Conservation (phyloP, 345 rosid species). For the Gossypium herbaceum region DNA sequence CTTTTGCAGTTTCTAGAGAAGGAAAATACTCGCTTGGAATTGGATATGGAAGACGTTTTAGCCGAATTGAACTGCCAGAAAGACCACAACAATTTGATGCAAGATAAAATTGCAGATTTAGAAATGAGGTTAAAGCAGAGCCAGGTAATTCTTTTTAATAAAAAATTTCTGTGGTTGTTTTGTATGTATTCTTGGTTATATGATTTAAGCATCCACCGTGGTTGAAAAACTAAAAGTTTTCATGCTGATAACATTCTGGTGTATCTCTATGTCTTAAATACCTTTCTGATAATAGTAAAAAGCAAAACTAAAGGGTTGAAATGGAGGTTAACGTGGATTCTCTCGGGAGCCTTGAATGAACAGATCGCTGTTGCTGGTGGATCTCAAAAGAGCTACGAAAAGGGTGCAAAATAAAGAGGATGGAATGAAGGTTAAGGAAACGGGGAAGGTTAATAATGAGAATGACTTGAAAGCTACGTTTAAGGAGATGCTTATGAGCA, state of each 20-base stretch:
- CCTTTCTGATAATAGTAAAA: not conserved
- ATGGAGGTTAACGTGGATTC: not conserved
- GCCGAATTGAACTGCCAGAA: slow-evolving; percentile 51
- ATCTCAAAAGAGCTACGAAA: no score
- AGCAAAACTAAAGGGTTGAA: no score
- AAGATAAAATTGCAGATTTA: slow-evolving; percentile 44
- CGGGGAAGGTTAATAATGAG: no score
- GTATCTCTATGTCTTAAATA: not conserved
- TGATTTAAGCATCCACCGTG: not conserved
- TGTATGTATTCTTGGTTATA: not conserved
- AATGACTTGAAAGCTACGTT: no score
- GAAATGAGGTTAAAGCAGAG: slow-evolving; percentile 45
- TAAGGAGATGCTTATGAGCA: no score
- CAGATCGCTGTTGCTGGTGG: no score
- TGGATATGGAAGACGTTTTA: slow-evolving; percentile 47
- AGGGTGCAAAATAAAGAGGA: no score
- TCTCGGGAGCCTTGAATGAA: not conserved
- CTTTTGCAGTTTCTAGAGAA: slow-evolving; percentile 59
- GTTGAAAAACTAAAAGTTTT: not conserved
- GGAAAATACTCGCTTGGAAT: slow-evolving; percentile 54
- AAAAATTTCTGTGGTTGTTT: not conserved
- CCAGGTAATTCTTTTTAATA: slow-evolving; percentile 44
- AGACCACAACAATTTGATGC: slow-evolving; percentile 46
- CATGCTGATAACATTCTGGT: not conserved
- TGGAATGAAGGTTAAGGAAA: no score